A percentile compares a stretch with the other conserved stretches of the same genome.
These are phyloP conservation scores for Diaporthe sp. DNA, from an alignment of 2,329 filamentous ascomycete species.

Conservation along the genomic window DNA sequence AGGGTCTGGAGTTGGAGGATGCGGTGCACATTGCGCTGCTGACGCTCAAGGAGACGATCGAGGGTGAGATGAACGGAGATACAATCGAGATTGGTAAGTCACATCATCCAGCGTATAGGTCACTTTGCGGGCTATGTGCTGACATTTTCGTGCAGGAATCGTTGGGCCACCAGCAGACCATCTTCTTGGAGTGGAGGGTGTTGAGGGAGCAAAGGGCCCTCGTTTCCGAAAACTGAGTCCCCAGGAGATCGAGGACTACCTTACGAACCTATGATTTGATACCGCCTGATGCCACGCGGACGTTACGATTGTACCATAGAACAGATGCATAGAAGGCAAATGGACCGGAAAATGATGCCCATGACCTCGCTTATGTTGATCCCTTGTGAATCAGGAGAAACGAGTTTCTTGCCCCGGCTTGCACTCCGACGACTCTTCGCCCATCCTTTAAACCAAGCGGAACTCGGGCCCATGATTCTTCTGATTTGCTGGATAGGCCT, in stretches of 20 bases:
- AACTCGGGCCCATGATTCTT: slow-evolving; percentile 53
- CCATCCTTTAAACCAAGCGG: slow-evolving; percentile 46
- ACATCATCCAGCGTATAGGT: background rate
- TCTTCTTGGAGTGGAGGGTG: slow-evolving; percentile 90
- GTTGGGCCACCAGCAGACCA: slow-evolving; percentile 95
- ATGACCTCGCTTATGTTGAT: slow-evolving; percentile 37
- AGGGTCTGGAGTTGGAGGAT: slow-evolving; percentile 96
- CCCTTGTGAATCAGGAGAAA: slow-evolving; percentile 58
- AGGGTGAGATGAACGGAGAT: slow-evolving; percentile 99
- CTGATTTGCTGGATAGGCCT: slow-evolving; percentile 55
- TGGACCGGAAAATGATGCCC: slow-evolving; percentile 40
- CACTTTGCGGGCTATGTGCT: background rate
- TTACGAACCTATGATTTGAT: slow-evolving; percentile 88
- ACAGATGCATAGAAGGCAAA: slow-evolving; percentile 49
- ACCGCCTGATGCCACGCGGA: slow-evolving; percentile 43
- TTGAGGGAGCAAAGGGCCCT: slow-evolving; percentile 86
- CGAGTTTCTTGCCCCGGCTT: slow-evolving; percentile 63
- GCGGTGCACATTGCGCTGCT: slow-evolving; percentile 98
- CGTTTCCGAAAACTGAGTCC: slow-evolving; percentile 95
- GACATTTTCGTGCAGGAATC: slow-evolving; percentile 72
- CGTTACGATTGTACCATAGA: slow-evolving; percentile 56
- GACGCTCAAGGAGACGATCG: slow-evolving; percentile 98
- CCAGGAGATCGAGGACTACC: slow-evolving; percentile 99
- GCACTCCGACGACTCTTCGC: slow-evolving; percentile 56
- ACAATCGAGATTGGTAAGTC: slow-evolving; percentile 94